phyloP scores from a whole-genome alignment of 169 alveolate genomes.

The Eimeria acervulina region DNA sequence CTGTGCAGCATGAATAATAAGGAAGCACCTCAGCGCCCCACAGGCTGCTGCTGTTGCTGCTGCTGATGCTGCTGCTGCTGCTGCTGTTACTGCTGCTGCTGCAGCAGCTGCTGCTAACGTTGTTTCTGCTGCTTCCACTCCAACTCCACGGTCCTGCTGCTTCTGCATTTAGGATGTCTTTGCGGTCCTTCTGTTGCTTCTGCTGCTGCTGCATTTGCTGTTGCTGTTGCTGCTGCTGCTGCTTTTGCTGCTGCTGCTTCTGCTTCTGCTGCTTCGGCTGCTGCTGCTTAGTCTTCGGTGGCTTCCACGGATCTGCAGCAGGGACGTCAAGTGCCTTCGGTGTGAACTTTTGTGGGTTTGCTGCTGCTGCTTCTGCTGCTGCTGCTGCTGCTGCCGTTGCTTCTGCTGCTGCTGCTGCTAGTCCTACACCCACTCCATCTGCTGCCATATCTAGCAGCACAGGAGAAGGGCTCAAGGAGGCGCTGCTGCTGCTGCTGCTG shows the following conservation, averaged over 20 bases:
- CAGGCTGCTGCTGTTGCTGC: background rate
- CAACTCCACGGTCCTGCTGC: background rate
- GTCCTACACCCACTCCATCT: background rate
- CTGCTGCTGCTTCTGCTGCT: background rate
- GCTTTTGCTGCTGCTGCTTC: constrained; percentile 9
- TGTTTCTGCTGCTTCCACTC: background rate
- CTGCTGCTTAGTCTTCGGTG: background rate
- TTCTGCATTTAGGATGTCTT: background rate
- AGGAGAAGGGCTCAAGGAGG: no score
- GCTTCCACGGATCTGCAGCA: no score
- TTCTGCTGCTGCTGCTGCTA: constrained; percentile 3
- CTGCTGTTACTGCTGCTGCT: no score
- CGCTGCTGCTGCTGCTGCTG: background rate
- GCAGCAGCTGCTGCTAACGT: no score
- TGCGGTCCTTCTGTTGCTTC: background rate
- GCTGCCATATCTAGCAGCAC: background rate
- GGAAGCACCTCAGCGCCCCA: background rate
- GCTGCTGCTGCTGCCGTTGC: background rate
- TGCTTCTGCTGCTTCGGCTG: background rate
- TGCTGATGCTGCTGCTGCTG: no score
- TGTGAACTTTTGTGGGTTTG: background rate
- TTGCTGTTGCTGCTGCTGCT: background rate
- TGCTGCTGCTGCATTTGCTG: no score
- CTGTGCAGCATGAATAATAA: no score
- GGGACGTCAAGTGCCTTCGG: background rate